phyloP scores from a whole-genome alignment of 495 filamentous ascomycete genomes.

The Neurospora sp. region DNA sequence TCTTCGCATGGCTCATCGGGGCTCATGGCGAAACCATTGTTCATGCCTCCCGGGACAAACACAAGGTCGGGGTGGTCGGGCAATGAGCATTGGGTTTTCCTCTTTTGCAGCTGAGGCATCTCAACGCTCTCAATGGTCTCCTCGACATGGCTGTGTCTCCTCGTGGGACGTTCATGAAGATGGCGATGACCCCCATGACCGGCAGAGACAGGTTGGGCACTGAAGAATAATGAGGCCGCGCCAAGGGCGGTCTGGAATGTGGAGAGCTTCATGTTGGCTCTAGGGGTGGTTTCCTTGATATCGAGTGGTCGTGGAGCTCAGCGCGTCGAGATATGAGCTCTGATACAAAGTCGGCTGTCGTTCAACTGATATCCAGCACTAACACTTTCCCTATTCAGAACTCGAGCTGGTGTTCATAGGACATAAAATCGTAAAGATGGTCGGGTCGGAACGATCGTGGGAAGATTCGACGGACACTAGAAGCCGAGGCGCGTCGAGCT shows the following conservation, averaged over 20 bases:
- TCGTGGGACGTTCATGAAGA: slow-evolving; percentile 23
- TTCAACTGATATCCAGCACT: neutral
- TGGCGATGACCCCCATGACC: slow-evolving; percentile 24
- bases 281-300: neutral
- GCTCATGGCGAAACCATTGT: slow-evolving; percentile 78
- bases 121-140: slow-evolving; percentile 13
- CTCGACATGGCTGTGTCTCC: slow-evolving; percentile 20
- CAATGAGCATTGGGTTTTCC: slow-evolving; percentile 49
- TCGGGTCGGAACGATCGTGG: neutral
- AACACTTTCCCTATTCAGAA: neutral
- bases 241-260: slow-evolving; percentile 39
- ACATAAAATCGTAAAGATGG: neutral
- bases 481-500: neutral
- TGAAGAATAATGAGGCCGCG: slow-evolving; percentile 36
- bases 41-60: slow-evolving; percentile 49
- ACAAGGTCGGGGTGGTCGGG: slow-evolving; percentile 60
- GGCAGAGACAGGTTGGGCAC: slow-evolving; percentile 21
- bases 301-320: neutral
- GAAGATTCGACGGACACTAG: neutral
- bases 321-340: neutral
- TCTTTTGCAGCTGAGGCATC: slow-evolving; percentile 20
- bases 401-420: neutral
- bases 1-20: slow-evolving; percentile 62
- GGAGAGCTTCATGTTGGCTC: slow-evolving; percentile 35
- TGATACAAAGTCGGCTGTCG: neutral